Conservation (phyloP, 768 basidiomycete species). For the Russula foetens region DNA sequence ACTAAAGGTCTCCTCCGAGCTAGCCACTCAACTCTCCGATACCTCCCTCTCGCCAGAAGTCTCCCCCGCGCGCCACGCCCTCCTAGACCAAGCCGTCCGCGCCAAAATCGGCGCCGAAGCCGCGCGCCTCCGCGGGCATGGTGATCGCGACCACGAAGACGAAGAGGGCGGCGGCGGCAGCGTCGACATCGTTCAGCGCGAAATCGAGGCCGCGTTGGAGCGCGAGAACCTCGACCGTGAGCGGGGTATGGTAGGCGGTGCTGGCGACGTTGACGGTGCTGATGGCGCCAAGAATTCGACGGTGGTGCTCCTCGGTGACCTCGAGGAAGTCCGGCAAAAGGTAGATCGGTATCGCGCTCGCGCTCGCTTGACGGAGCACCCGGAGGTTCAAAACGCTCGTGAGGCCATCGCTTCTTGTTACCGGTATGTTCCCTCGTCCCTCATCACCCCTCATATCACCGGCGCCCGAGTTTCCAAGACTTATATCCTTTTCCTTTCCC, state of each 20-base stretch:
- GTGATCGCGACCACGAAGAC: slow-evolving; percentile 30
- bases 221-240: slow-evolving; percentile 84
- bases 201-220: slow-evolving; percentile 75
- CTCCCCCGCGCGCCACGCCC: slow-evolving; percentile 59
- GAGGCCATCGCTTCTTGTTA: slow-evolving; percentile 70
- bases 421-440: slow-evolving; percentile 38
- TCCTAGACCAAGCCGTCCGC: slow-evolving; percentile 66
- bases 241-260: slow-evolving; percentile 39
- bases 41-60: slow-evolving; percentile 49
- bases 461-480: background rate
- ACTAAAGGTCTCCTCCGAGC: slow-evolving; percentile 75
- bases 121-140: slow-evolving; percentile 54
- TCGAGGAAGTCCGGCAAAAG: slow-evolving; percentile 65
- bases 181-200: slow-evolving; percentile 59
- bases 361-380: slow-evolving; percentile 44
- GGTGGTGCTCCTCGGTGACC: slow-evolving; percentile 55
- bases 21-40: slow-evolving; percentile 74
- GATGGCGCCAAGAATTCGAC: slow-evolving; percentile 49
- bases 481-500: background rate
- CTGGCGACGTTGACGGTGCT: slow-evolving; percentile 20
- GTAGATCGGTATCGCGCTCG: slow-evolving; percentile 62
- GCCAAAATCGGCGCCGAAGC: slow-evolving; percentile 65
- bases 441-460: background rate
- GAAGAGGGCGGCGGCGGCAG: slow-evolving; percentile 29
- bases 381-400: slow-evolving; percentile 46